These are phyloP conservation scores for Arctostaphylos glauca DNA, from an alignment of 148 eudicot species.

Conservation along the genomic window DNA sequence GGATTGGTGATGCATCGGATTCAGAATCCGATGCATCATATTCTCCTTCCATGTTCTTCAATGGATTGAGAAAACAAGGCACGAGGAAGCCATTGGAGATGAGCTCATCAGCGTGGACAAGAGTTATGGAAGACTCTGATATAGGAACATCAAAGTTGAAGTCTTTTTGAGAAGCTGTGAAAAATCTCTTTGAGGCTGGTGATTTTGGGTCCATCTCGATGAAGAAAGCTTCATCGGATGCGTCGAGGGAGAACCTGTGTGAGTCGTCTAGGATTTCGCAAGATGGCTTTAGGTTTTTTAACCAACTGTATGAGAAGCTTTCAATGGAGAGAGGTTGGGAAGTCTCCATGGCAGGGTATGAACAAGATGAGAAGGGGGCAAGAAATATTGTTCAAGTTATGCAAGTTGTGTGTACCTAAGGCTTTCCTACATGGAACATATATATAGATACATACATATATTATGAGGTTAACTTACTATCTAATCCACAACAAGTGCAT, in stretches of 20 bases:
- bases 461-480: not conserved
- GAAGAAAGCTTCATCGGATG: constrained; percentile 56
- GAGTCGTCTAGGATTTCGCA: constrained; percentile 43
- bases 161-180: constrained; percentile 35
- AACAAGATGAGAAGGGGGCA: constrained; percentile 5
- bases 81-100: constrained; percentile 61
- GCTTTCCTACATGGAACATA: not conserved
- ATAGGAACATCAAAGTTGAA: constrained; percentile 51
- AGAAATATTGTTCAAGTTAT: not conserved
- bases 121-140: constrained; percentile 33
- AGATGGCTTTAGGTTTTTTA: constrained; percentile 39
- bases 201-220: constrained; percentile 85
- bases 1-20: constrained; percentile 16
- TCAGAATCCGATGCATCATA: constrained; percentile 23
- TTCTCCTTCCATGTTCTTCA: constrained; percentile 24
- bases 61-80: constrained; percentile 40
- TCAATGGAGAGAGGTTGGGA: constrained; percentile 70
- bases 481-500: constrained; percentile 14
- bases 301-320: constrained; percentile 83
- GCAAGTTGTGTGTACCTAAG: not conserved
- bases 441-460: constrained; percentile 9
- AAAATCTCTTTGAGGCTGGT: constrained; percentile 72
- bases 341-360: constrained; percentile 33
- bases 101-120: constrained; percentile 69
- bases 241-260: constrained; percentile 52